Evolutionary conservation across 495 filamentous ascomycete species (phyloP), one percentile per base, ranked within the genome.

Genomic region (Penicillium roqueforti): DNA sequence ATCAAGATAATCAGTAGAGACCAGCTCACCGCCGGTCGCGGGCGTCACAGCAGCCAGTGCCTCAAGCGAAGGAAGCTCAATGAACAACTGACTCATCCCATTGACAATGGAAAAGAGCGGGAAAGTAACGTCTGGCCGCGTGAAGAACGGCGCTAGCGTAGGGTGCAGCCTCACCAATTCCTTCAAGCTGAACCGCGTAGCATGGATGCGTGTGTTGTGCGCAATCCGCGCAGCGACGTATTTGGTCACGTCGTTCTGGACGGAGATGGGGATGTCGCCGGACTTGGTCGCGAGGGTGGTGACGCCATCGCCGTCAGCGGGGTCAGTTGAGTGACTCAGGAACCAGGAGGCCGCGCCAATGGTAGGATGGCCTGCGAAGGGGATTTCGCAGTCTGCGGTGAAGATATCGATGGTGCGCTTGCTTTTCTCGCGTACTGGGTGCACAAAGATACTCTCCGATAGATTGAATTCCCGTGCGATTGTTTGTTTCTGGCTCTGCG

Each of bases 391-490:
- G 25, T 74, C 65, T 14, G 74, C 66, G 25, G 82, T 85, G 75
- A 89, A 90, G 70, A 91, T 92, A 68, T 89, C 83, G 62, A 91
- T 82, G n/a, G 65, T 65, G 32, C 72, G 66, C 29, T 66, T 67
- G 23, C 20, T 38, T 11, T 50, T 32, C 5, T 61, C 57, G 3
- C 23, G 48, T 3, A 45, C 54, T 19, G 66, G 63, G 57, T 90
- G 81, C 13, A 93, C 69, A 69, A 92, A 95, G 47, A 91, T 86
- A 1, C 84, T 92, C 62, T 93, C 89, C 4, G 87, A 90, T 58
- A 90, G 77, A 57, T 92, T 92, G 84, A 93, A 93, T 69, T 95
- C 90, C 28, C 66, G 60, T 3, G 88, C 82, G 32, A 95, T 85
- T 39, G 59, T 67, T 68, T 73, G 72, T 38, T 75, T 76, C 51